Percentiles rank a stretch among this genome's conserved stretches.
phyloP scores from a whole-genome alignment of 1,284 basidiomycete species.

The Cutaneotrichosporon mucoides region DNA sequence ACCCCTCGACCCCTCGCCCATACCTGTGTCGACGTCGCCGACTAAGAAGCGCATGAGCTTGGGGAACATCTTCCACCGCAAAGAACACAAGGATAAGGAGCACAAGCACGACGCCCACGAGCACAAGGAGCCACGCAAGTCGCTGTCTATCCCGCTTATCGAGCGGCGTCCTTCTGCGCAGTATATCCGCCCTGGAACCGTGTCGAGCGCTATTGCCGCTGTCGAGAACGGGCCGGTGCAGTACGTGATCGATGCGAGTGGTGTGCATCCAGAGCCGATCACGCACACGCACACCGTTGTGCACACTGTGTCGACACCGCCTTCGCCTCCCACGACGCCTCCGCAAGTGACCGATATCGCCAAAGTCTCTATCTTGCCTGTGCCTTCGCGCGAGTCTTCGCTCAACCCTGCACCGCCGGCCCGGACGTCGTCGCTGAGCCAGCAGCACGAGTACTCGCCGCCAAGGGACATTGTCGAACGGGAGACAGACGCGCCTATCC shows the following conservation, averaged over 20 bases:
- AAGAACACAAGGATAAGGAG: background rate
- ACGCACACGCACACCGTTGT: background rate
- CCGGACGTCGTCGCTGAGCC: too few relatives aligned
- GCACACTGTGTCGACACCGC: background rate
- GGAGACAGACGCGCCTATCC: too few relatives aligned
- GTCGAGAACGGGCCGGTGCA: background rate
- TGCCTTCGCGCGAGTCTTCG: too few relatives aligned
- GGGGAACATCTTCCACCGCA: background rate
- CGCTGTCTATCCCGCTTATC: too few relatives aligned
- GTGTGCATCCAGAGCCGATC: background rate
- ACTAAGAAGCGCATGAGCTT: background rate
- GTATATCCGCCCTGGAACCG: background rate
- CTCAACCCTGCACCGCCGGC: too few relatives aligned
- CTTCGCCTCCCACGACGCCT: background rate
- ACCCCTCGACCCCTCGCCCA: background rate
- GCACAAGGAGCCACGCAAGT: background rate
- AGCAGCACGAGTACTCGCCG: too few relatives aligned
- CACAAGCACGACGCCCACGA: background rate
- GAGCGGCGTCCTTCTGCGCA: background rate
- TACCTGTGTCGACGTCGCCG: background rate
- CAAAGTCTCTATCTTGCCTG: background rate
- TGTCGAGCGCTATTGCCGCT: background rate
- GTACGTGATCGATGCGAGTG: background rate
- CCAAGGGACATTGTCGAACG: too few relatives aligned
- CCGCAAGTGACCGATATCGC: background rate